These are phyloP conservation scores for Aspergillus avenaceus DNA, from an alignment of 495 filamentous ascomycete genomes.

Conservation along the genomic window DNA sequence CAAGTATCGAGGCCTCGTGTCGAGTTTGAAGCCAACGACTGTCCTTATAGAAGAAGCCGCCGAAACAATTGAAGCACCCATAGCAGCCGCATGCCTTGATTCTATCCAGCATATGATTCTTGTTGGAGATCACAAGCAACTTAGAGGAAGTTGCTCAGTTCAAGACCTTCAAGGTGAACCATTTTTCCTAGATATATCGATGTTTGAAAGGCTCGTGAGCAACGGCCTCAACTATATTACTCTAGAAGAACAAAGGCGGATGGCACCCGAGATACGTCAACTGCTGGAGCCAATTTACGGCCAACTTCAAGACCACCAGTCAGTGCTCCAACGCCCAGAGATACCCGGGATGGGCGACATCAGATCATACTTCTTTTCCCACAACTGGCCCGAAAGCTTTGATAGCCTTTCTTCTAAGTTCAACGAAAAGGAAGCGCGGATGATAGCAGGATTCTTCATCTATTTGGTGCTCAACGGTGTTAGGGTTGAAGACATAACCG, in stretches of 20 bases:
- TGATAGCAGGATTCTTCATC: conserved; percentile 68
- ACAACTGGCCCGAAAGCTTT: conserved; percentile 60
- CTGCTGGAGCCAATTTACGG: conserved; percentile 66
- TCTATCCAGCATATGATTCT: conserved; percentile 69
- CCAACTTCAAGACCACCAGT: conserved; percentile 61
- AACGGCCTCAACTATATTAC: conserved; percentile 62
- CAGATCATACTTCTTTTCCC: conserved; percentile 68
- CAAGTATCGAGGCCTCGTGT: conserved; percentile 75
- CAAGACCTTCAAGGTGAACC: conserved; percentile 50
- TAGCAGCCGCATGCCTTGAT: conserved; percentile 61
- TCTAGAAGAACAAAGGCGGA: conserved; percentile 61
- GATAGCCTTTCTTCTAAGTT: conserved; percentile 65
- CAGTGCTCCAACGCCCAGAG: conserved; percentile 55
- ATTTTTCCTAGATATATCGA: conserved; percentile 62
- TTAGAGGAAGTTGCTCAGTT: conserved; percentile 59
- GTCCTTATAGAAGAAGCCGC: conserved; percentile 76
- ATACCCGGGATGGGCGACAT: conserved; percentile 76
- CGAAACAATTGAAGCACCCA: conserved; percentile 63
- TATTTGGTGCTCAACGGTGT: conserved; percentile 71
- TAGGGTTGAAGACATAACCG: conserved; percentile 58
- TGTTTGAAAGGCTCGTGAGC: conserved; percentile 73
- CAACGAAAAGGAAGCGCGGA: conserved; percentile 72
- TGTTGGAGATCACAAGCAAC: conserved; percentile 73
- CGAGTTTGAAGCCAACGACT: conserved; percentile 62
- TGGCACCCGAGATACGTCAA: conserved; percentile 68